Evolutionary conservation across 2,329 filamentous ascomycete species (phyloP), one percentile per base, ranked within the genome.

Genomic region (Cryoendolithus antarcticus): DNA sequence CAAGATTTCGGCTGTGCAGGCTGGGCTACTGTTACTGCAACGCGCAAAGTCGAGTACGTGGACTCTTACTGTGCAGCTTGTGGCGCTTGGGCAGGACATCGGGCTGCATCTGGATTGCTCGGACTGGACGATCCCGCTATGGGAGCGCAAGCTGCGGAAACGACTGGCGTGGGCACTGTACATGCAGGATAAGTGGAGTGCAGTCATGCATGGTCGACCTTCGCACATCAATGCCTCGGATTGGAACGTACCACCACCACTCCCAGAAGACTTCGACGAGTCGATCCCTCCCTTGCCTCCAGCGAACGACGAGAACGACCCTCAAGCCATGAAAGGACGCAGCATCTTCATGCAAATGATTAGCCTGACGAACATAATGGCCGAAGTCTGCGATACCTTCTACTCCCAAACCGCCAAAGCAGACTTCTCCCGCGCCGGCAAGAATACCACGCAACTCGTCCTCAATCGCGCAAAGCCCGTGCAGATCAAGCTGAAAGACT

Each of bases 141-240:
- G 86, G 86, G 86, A 94, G 59, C 81, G 82, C 50, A 82, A 85
- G 0, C 60, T 94, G 42, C 73, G 88, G 44, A 91, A 89, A 58
- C 75, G 88, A 35, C 72, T 94, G 32, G 86, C 85, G 1, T 94
- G 88, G 86, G 86, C 84, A 2, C 62, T 93, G 37, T 93, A 91
- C 58, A 89, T 93, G 80, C 86, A 94, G 62, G 88, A 95, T 61
- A 93, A 84, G 59, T 93, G 86, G 86, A 84, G 82, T 10, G 80
- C 86, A 2, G 67, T 93, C 12, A 79, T 91, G 15, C 83, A 93
- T 53, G 86, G 86, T 7, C 78, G 86, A 8, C 86, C 86, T 1
- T 91, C 85, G 4, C 86, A 93, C 48, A 77, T 80, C 40, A 73
- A 74, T 46, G 61, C 68, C 11, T 65, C 70, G 12, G 77, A 93